phyloP scores from a whole-genome alignment of 805 yeast genomes.

The Torulaspora gathmanii region DNA sequence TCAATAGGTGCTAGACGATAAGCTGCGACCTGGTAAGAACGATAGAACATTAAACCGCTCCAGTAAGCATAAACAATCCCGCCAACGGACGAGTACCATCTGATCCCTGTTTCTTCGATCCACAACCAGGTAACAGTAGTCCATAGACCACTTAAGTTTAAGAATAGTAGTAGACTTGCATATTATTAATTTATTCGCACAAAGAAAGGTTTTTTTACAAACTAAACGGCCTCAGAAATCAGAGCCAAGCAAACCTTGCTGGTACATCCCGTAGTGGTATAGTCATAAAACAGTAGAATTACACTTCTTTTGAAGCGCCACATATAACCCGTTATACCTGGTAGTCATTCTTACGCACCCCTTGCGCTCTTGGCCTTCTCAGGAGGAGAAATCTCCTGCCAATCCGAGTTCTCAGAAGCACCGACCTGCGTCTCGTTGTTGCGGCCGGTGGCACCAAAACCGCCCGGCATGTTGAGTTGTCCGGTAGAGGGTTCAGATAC shows the following conservation, averaged over 20 bases:
- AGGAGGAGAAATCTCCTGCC: slow-evolving; percentile 12
- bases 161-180: too few relatives aligned
- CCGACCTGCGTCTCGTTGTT: background rate
- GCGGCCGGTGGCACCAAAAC: background rate
- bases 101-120: too few relatives aligned
- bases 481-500: background rate
- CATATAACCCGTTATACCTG: background rate
- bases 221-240: too few relatives aligned
- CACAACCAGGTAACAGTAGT: too few relatives aligned
- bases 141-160: too few relatives aligned
- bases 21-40: background rate
- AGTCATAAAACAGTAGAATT: background rate
- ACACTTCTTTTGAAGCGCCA: background rate
- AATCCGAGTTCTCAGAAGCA: slow-evolving; percentile 1
- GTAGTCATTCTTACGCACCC: background rate
- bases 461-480: background rate
- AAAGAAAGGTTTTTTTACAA: too few relatives aligned
- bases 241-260: too few relatives aligned
- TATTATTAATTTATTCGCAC: too few relatives aligned
- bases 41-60: too few relatives aligned
- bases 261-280: background rate
- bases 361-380: slow-evolving; percentile 10
- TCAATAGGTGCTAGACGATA: background rate
- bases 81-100: too few relatives aligned
- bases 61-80: too few relatives aligned